Percentiles rank a stretch among this genome's conserved stretches.
These are phyloP conservation scores for Fusarium sp. DNA, from an alignment of 2,329 filamentous ascomycete genomes.

Conservation along the genomic window DNA sequence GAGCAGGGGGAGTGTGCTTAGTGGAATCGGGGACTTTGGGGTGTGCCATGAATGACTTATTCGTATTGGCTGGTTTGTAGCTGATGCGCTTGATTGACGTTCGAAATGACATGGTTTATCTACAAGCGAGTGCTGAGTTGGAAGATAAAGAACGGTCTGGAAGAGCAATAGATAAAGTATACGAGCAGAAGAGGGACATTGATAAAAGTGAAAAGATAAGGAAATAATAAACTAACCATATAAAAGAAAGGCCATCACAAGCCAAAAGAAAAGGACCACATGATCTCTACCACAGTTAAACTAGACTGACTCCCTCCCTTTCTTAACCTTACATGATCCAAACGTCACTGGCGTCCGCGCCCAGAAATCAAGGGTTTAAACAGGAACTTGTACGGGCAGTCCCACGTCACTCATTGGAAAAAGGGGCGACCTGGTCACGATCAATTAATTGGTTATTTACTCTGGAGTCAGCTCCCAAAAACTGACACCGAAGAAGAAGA, in stretches of 20 bases:
- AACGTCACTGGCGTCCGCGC: conserved; percentile 31
- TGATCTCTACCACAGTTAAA: conserved; percentile 28
- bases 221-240: conserved; percentile 4
- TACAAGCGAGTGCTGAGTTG: background rate
- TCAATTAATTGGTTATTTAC: conserved; percentile 9
- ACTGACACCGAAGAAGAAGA: conserved; percentile 26
- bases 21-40: conserved; percentile 36
- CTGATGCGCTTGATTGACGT: conserved; percentile 29
- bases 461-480: conserved; percentile 17
- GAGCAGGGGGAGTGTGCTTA: conserved; percentile 41
- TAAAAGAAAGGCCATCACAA: conserved; percentile 25
- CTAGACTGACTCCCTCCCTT: background rate
- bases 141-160: conserved; percentile 3
- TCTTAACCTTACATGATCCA: conserved; percentile 11
- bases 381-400: background rate
- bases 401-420: conserved; percentile 19
- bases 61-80: conserved; percentile 31
- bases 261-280: conserved; percentile 22
- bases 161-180: conserved; percentile 4
- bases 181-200: background rate
- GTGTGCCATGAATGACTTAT: conserved; percentile 39
- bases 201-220: conserved; percentile 19
- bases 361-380: conserved; percentile 11
- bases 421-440: conserved; percentile 5
- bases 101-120: conserved; percentile 27